Conservation (phyloP, 1,284 basidiomycete genomes). For the Melanopsichium pennsylvanicum region DNA sequence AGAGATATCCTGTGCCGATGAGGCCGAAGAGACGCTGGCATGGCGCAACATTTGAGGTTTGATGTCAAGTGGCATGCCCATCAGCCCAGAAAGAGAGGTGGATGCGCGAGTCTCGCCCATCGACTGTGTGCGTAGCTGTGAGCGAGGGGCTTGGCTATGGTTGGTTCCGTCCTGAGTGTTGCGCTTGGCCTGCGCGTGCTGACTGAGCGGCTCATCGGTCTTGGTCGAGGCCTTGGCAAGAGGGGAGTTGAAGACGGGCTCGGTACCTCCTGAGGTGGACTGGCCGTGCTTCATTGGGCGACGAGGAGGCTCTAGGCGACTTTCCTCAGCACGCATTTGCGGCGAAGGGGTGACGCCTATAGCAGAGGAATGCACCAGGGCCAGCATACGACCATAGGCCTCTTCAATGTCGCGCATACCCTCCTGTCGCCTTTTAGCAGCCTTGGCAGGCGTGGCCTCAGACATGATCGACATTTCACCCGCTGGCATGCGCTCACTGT, state of each 20-base stretch:
- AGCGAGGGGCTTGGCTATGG: slow-evolving; percentile 2
- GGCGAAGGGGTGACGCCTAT: slow-evolving; percentile 49
- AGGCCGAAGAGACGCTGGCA: slow-evolving; percentile 28
- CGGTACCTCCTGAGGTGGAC: not conserved
- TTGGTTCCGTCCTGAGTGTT: slow-evolving; percentile 8
- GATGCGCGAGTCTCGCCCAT: slow-evolving; percentile 23
- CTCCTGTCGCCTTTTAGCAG: slow-evolving; percentile 38
- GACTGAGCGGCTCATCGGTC: slow-evolving; percentile 34
- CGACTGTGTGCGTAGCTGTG: slow-evolving; percentile 8
- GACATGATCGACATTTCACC: slow-evolving; percentile 30
- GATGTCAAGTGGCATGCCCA: slow-evolving; percentile 44
- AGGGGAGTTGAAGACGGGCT: slow-evolving; percentile 26
- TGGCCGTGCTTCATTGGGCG: slow-evolving; percentile 22
- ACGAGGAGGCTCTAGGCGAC: slow-evolving; percentile 26
- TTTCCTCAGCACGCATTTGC: slow-evolving; percentile 25
- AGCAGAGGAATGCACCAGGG: slow-evolving; percentile 40
- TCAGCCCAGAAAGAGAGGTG: slow-evolving; percentile 44
- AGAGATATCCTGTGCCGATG: slow-evolving; percentile 16
- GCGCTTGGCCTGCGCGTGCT: slow-evolving; percentile 11
- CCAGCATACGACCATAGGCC: slow-evolving; percentile 51
- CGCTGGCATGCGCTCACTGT: slow-evolving; percentile 4
- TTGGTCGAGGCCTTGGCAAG: slow-evolving; percentile 40
- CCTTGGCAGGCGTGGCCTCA: slow-evolving; percentile 40
- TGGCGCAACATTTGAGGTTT: slow-evolving; percentile 36
- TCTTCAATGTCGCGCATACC: slow-evolving; percentile 49